Base-by-base conservation (phyloP, 805 yeast genomes). In the Saccharomycopsis sp. region DNA sequence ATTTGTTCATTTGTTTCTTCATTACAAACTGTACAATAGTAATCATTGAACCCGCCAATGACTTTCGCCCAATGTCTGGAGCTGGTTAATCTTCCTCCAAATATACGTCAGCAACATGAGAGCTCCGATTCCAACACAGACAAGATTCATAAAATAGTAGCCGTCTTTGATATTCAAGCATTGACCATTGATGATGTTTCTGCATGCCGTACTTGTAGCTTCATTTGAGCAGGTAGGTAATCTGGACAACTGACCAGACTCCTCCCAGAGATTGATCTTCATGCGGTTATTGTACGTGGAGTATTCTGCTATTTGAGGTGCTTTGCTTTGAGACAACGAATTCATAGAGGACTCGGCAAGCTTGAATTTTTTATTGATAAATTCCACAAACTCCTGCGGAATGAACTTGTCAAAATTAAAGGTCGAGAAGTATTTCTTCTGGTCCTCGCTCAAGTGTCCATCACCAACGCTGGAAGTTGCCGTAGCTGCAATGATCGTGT, bases 71-170 rank as follows among this genome's bases (percentile, higher is more conserved):
- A 91, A 72, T 47, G 79, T 73, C 71, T 94, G 97, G 60, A 92
- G 72, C 57, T 79, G 72, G 20, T 72, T 73, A 4, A 87, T 83
- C 55, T 87, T 85, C 53, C 73, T 74, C 61, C 79, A 81, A 41
- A 91, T 83, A 82, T 85, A 89, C 0, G 76, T 74, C 57, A 81
- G 76, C 69, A 86, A 89, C 21, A 91, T 71, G 1, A 77, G 8
- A 2, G 86, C 57, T 1, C 97, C 98, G 34, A 87, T 56, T 0
- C 69, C 55, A 2, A 91, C 80, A 70, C 97, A 92, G 12, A 89
- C 59, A 7, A 81, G 55, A 67, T 91, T 92, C 46, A 95, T 85
- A 54, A 79, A 76, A 71, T 84, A 90, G 71, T 91, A 92, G 0
- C 99, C 99, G 70, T 94, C 98, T 56, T 79, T 75, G 0, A 79